Percentiles rank a stretch among this genome's conserved stretches.
phyloP scores from a whole-genome alignment of 2,329 filamentous ascomycete genomes.

The Sporothrix humicola region DNA sequence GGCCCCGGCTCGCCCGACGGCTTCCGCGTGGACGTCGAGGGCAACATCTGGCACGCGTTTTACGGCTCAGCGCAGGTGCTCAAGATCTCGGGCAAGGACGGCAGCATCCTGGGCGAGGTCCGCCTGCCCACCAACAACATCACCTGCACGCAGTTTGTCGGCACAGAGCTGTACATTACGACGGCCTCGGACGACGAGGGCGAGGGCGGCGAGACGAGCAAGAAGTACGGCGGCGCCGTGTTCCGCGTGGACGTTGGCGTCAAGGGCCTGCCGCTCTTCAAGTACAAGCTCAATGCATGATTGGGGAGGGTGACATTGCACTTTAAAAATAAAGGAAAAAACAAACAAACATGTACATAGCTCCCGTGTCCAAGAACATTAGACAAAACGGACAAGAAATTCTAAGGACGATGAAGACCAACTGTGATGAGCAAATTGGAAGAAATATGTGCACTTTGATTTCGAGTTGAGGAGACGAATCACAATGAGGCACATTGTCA shows the following conservation, averaged over 20 bases:
- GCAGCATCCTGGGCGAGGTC: conserved; percentile 75
- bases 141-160: conserved; percentile 82
- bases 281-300: conserved; percentile 60
- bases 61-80: conserved; percentile 79
- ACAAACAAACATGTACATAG: background rate
- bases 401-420: background rate
- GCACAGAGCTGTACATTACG: conserved; percentile 77
- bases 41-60: conserved; percentile 88
- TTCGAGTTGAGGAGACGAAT: background rate
- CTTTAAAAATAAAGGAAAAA: background rate
- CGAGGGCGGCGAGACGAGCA: conserved; percentile 67
- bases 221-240: conserved; percentile 69
- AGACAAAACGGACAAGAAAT: too few species aligned
- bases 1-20: conserved; percentile 77
- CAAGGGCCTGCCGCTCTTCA: conserved; percentile 65
- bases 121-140: conserved; percentile 77
- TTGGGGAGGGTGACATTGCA: background rate
- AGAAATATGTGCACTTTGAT: background rate
- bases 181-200: conserved; percentile 71
- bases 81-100: conserved; percentile 68
- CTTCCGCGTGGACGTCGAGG: conserved; percentile 80
- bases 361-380: background rate
- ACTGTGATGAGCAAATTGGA: too few species aligned
- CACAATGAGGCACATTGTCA: background rate
- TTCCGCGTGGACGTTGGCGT: conserved; percentile 81